phyloP scores from a whole-genome alignment of 1,284 basidiomycete species.

The Papiliotrema fonsecae region DNA sequence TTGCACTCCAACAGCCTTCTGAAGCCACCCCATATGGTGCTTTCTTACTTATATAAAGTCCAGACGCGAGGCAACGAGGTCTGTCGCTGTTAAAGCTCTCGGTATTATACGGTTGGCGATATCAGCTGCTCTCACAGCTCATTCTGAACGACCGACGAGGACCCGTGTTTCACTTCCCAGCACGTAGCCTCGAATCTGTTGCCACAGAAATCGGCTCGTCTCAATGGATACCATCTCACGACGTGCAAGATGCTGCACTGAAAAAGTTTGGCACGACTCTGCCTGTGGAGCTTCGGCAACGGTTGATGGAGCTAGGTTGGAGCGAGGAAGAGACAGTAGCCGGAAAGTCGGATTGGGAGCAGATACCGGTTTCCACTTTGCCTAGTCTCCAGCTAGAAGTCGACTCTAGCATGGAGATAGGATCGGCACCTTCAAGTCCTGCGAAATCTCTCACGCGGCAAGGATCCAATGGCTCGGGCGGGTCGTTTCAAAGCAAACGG shows the following conservation, averaged over 20 bases:
- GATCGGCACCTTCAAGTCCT: slow-evolving; percentile 6
- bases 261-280: slow-evolving; percentile 35
- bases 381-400: slow-evolving; percentile 18
- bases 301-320: slow-evolving; percentile 43
- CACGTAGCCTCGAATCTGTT: slow-evolving; percentile 33
- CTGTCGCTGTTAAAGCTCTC: slow-evolving; percentile 26
- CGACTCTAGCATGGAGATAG: not conserved
- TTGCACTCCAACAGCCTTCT: too few relatives aligned
- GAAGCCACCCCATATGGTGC: too few relatives aligned
- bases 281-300: slow-evolving; percentile 37
- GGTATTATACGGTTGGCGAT: slow-evolving; percentile 33
- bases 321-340: slow-evolving; percentile 27
- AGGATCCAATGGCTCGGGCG: slow-evolving; percentile 18
- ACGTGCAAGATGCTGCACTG: slow-evolving; percentile 35
- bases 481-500: slow-evolving; percentile 11
- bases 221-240: slow-evolving; percentile 32
- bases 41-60: not conserved
- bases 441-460: slow-evolving; percentile 13
- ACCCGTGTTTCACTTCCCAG: slow-evolving; percentile 32
- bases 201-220: slow-evolving; percentile 37
- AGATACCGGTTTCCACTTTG: slow-evolving; percentile 31
- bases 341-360: slow-evolving; percentile 30
- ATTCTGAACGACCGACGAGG: slow-evolving; percentile 31
- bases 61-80: slow-evolving; percentile 8
- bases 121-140: slow-evolving; percentile 30